Percentiles rank a stretch among this genome's conserved stretches.
Conservation (phyloP, 345 rosid genomes). For the Eucalyptus marginata region DNA sequence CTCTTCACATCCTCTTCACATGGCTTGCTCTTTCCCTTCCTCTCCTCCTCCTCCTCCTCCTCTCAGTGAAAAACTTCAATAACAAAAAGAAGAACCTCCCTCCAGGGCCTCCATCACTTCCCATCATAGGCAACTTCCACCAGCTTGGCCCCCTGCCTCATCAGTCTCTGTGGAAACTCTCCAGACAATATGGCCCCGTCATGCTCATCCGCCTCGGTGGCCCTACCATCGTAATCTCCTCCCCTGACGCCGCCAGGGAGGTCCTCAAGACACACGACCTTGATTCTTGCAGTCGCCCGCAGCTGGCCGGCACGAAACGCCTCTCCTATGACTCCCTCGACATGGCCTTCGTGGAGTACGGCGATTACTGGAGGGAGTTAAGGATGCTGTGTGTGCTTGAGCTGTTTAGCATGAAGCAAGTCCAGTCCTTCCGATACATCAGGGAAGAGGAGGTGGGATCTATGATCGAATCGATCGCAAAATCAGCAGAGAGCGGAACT, state of each 20-base stretch:
- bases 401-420: constrained; percentile 5
- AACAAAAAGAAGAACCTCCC: background rate
- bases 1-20: background rate
- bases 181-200: constrained; percentile 10
- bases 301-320: background rate
- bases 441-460: constrained; percentile 16
- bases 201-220: constrained; percentile 14
- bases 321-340: constrained; percentile 21
- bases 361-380: constrained; percentile 4
- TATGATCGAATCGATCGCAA: constrained; percentile 10
- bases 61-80: background rate
- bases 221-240: constrained; percentile 5
- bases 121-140: background rate
- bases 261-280: constrained; percentile 12
- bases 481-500: background rate
- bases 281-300: constrained; percentile 1
- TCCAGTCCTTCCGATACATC: background rate
- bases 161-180: constrained; percentile 1
- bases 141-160: background rate
- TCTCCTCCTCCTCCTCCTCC: background rate
- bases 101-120: background rate
- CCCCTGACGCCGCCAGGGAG: constrained; percentile 1
- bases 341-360: constrained; percentile 6
- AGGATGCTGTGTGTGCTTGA: constrained; percentile 14
- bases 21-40: background rate